phyloP scores from a whole-genome alignment of 257 asterid species.

The Capsicum pubescens region DNA sequence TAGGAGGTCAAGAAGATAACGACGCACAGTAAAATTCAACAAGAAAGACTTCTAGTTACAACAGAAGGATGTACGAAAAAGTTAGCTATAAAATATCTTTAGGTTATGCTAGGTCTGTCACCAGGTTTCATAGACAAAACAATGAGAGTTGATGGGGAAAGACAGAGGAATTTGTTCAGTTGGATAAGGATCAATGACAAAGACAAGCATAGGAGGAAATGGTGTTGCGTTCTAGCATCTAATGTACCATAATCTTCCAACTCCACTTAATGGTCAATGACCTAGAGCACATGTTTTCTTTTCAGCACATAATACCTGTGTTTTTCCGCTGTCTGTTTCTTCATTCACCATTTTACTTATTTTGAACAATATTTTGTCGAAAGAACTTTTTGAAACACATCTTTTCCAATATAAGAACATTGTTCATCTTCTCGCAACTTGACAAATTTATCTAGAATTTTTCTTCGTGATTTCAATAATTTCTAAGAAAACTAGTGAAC shows the following conservation, averaged over 20 bases:
- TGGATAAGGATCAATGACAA: constrained; percentile 4
- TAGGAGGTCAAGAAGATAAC: no score
- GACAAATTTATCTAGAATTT: no score
- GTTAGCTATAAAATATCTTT: constrained; percentile 6
- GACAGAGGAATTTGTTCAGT: neutral
- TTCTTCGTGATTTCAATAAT: no score
- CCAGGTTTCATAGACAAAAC: neutral
- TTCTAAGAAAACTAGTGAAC: no score
- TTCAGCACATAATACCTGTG: constrained; percentile 69
- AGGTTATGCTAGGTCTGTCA: constrained; percentile 8
- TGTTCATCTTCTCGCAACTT: no score
- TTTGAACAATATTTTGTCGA: no score
- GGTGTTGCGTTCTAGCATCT: neutral
- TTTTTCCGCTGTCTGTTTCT: constrained; percentile 84
- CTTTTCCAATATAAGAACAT: no score
- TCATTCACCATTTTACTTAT: constrained; percentile 90
- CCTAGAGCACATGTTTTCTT: neutral
- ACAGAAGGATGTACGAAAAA: neutral
- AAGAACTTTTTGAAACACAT: no score
- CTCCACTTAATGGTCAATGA: constrained; percentile 5
- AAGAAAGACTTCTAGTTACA: neutral
- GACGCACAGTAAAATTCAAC: neutral
- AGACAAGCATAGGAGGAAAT: constrained; percentile 7
- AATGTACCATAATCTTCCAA: neutral
- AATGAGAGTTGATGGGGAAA: neutral